These are phyloP conservation scores for Ceratocystiopsis minuta DNA, from an alignment of 2,329 filamentous ascomycete species.

Conservation along the genomic window DNA sequence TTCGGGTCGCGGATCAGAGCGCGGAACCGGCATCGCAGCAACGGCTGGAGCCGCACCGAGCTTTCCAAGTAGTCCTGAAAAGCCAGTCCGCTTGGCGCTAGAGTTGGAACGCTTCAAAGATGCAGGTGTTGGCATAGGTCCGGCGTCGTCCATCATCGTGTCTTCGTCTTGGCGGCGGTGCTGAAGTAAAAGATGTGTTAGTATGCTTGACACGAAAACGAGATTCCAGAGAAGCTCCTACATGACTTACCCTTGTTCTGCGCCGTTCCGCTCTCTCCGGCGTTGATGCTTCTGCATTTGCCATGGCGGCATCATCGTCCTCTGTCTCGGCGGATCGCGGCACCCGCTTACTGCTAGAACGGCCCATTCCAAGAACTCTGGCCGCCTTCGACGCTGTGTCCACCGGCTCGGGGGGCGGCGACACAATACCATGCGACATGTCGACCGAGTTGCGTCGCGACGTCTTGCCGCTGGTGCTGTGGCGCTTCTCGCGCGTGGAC, in stretches of 20 bases:
- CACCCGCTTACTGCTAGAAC: constrained; percentile 11
- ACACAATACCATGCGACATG: constrained; percentile 43
- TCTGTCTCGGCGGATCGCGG: constrained; percentile 17
- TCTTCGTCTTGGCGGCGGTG: constrained; percentile 49
- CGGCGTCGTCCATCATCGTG: constrained; percentile 36
- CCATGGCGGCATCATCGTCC: too few relatives aligned
- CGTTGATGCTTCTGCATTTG: too few relatives aligned
- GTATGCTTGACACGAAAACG: background rate
- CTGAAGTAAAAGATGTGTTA: constrained; percentile 26
- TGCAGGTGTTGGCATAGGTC: constrained; percentile 27
- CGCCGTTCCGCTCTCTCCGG: constrained; percentile 29
- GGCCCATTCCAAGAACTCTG: constrained; percentile 47
- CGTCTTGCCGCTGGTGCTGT: constrained; percentile 30
- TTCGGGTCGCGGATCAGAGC: constrained; percentile 19
- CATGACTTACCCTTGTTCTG: constrained; percentile 24
- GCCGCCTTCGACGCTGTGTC: constrained; percentile 60
- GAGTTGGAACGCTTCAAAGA: constrained; percentile 44
- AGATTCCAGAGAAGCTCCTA: background rate
- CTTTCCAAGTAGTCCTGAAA: constrained; percentile 45
- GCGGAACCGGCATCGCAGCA: background rate
- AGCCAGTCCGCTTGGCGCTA: constrained; percentile 38
- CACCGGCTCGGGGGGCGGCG: constrained; percentile 53
- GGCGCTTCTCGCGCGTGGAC: constrained; percentile 47
- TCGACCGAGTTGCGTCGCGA: constrained; percentile 55
- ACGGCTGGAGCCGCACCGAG: constrained; percentile 23